Percentiles rank a stretch among this genome's conserved stretches.
Evolutionary conservation across 23 red algal species (phyloP).

Genomic region (Cyanidiococcus yangmingshanensis): DNA sequence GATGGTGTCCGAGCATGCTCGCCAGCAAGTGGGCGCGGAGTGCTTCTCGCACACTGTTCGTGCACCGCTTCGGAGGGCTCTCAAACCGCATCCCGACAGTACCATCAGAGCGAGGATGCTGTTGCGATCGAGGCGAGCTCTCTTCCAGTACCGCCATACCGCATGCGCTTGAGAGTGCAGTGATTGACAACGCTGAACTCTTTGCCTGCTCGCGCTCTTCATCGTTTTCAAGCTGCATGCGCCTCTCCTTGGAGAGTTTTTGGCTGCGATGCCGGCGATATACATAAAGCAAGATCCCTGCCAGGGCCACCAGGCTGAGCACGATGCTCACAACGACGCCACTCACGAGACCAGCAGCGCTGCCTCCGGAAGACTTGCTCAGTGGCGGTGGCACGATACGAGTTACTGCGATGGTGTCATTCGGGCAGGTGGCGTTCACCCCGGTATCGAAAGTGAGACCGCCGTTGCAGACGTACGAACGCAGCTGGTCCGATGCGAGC

Average conservation of each 20-base stretch:
- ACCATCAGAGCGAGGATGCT: not conserved
- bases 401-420: not conserved
- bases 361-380: not conserved
- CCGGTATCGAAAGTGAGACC: conserved; percentile 1
- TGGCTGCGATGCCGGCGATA: not conserved
- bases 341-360: not conserved
- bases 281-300: not conserved
- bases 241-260: not conserved
- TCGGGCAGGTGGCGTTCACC: not conserved
- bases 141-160: not conserved
- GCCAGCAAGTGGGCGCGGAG: not conserved
- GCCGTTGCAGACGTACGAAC: not conserved
- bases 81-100: not conserved
- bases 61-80: not conserved
- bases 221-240: not conserved
- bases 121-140: not conserved
- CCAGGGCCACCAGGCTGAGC: not conserved
- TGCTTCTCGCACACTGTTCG: not conserved
- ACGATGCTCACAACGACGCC: not conserved
- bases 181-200: not conserved
- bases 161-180: not conserved
- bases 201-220: not conserved
- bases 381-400: not conserved
- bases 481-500: not conserved
- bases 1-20: not conserved